Conservation (phyloP, 2,329 filamentous ascomycete species). For the Alternaria ethzedia region DNA sequence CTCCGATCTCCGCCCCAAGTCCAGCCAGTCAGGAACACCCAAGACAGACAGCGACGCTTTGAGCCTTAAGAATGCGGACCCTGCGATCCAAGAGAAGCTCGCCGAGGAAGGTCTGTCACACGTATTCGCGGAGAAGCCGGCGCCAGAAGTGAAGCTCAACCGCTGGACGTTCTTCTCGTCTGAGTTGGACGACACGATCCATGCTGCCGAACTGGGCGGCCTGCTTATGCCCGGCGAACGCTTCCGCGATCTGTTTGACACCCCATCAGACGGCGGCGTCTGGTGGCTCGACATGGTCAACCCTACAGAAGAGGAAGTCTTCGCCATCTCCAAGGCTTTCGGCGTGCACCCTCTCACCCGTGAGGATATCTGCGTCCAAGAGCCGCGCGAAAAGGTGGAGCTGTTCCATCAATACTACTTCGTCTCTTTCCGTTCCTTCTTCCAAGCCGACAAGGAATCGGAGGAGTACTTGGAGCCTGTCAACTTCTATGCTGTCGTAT, state of each 20-base stretch:
- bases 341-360: conserved; percentile 94
- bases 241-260: conserved; percentile 84
- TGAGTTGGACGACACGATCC: conserved; percentile 89
- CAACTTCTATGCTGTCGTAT: conserved; percentile 96
- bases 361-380: conserved; percentile 94
- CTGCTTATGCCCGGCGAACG: conserved; percentile 88
- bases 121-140: conserved; percentile 41
- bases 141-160: conserved; percentile 64
- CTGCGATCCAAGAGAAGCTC: conserved; percentile 54
- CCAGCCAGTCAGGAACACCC: conserved; percentile 38
- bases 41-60: conserved; percentile 46
- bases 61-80: conserved; percentile 36
- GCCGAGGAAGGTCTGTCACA: conserved; percentile 47
- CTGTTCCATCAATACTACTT: conserved; percentile 98
- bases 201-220: conserved; percentile 86
- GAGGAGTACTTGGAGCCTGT: conserved; percentile 90
- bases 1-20: conserved; percentile 63
- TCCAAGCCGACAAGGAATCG: conserved; percentile 77
- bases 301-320: conserved; percentile 86
- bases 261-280: conserved; percentile 76
- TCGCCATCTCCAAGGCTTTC: conserved; percentile 89
- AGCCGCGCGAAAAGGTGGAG: conserved; percentile 97
- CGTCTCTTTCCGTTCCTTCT: conserved; percentile 94
- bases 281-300: conserved; percentile 98
- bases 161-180: conserved; percentile 98